Conservation (phyloP, 352 stramenopile genomes). For the Globisporangium lucens region DNA sequence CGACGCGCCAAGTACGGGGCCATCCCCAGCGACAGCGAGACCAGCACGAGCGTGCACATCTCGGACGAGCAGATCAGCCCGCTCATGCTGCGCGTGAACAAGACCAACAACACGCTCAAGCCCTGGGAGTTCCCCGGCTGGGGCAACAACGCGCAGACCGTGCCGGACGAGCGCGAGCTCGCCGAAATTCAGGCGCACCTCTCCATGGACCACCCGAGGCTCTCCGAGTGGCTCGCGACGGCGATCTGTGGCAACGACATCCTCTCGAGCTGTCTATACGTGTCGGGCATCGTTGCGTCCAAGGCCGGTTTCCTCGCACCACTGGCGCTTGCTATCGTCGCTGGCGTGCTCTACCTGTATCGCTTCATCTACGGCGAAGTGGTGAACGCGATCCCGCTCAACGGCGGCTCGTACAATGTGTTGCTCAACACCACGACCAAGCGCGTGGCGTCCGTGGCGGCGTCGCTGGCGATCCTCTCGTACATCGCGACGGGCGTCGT, state of each 20-base stretch:
- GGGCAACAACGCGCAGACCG: constrained; percentile 61
- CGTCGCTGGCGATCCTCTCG: constrained; percentile 92
- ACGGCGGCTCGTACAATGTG: constrained; percentile 95
- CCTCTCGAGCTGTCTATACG: constrained; percentile 91
- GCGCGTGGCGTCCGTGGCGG: constrained; percentile 89
- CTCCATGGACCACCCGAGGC: constrained; percentile 74
- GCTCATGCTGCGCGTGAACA: constrained; percentile 74
- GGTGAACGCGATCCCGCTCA: constrained; percentile 91
- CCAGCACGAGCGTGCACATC: constrained; percentile 26
- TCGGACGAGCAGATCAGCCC: constrained; percentile 54
- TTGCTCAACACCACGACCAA: constrained; percentile 95
- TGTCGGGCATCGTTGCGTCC: constrained; percentile 78
- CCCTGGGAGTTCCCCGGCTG: constrained; percentile 86
- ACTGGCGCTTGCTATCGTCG: constrained; percentile 88
- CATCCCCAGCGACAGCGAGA: constrained; percentile 42
- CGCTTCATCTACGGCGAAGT: constrained; percentile 95
- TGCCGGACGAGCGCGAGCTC: constrained; percentile 62
- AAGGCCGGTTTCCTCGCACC: constrained; percentile 91
- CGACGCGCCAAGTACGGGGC: constrained; percentile 50
- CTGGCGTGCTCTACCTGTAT: constrained; percentile 84
- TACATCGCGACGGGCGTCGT: constrained; percentile 95
- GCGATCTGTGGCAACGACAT: constrained; percentile 96
- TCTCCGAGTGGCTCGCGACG: constrained; percentile 92
- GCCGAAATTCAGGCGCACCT: constrained; percentile 73
- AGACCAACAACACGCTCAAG: constrained; percentile 63